phyloP scores from a whole-genome alignment of 176 grass and related monocot species.

The Saccharum spontaneum region DNA sequence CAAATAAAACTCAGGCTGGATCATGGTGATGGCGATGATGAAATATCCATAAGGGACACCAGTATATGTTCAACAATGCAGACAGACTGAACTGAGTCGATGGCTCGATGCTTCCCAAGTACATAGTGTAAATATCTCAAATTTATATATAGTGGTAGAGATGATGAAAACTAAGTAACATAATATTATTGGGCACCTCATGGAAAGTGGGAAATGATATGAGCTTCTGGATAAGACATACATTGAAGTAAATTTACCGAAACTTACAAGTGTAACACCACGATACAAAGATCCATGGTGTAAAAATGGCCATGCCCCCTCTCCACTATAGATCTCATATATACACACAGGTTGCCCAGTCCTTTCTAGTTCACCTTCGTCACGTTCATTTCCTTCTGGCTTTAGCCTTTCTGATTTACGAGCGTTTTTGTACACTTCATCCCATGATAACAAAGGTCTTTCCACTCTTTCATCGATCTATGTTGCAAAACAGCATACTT shows the following conservation, averaged over 20 bases:
- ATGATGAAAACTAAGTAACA: slow-evolving; percentile 6
- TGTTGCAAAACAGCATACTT: slow-evolving; percentile 22
- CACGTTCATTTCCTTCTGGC: slow-evolving; percentile 72
- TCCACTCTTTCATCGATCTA: slow-evolving; percentile 95
- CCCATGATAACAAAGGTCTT: slow-evolving; percentile 81
- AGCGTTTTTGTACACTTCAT: slow-evolving; percentile 85
- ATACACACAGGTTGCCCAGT: slow-evolving; percentile 82
- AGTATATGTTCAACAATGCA: not conserved
- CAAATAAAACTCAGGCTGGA: not conserved
- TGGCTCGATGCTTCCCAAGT: not conserved
- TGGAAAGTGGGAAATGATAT: slow-evolving; percentile 1
- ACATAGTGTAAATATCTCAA: not conserved
- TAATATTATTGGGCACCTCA: not conserved
- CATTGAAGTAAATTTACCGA: slow-evolving; percentile 25
- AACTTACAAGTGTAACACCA: slow-evolving; percentile 82
- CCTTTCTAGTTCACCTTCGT: slow-evolving; percentile 94
- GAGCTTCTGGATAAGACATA: slow-evolving; percentile 7
- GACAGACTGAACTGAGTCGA: not conserved
- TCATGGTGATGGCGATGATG: not conserved
- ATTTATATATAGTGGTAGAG: not conserved
- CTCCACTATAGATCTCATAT: slow-evolving; percentile 89
- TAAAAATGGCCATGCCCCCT: slow-evolving; percentile 82
- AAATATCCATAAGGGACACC: not conserved
- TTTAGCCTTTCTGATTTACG: slow-evolving; percentile 85
- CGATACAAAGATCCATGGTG: slow-evolving; percentile 94